Evolutionary conservation across 345 rosid genomes (phyloP).

Genomic region (Eucalyptus globulus): DNA sequence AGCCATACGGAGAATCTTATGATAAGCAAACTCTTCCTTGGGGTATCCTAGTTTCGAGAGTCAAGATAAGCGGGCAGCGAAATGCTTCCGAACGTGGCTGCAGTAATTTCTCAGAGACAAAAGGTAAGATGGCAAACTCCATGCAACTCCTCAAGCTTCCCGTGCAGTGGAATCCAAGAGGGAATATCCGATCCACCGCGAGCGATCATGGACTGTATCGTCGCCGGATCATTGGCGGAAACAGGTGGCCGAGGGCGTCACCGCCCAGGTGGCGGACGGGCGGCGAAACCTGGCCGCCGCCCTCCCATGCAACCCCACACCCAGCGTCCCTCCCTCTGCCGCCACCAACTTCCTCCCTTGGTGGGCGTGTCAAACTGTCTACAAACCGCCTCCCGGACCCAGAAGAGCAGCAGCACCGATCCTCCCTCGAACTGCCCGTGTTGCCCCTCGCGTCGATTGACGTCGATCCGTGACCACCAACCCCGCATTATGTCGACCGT

Average conservation of each 20-base stretch:
- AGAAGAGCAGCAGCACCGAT: background rate
- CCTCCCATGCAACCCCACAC: background rate
- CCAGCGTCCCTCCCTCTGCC: background rate
- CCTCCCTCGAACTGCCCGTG: background rate
- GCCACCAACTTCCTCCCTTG: background rate
- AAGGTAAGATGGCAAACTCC: background rate
- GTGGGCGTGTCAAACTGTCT: background rate
- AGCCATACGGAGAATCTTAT: background rate
- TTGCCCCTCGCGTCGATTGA: background rate
- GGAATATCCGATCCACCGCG: background rate
- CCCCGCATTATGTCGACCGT: background rate
- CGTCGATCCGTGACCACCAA: background rate
- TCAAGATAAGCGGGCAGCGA: background rate
- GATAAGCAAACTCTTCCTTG: background rate
- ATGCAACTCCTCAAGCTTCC: background rate
- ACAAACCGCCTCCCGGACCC: background rate
- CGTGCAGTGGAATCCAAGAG: background rate
- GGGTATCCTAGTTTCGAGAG: background rate
- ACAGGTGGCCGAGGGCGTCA: background rate
- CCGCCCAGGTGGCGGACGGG: background rate
- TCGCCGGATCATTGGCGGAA: background rate
- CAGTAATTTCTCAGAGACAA: background rate
- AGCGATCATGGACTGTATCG: background rate
- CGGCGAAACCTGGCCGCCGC: background rate
- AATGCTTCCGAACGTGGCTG: background rate